Conservation (phyloP, 2,329 filamentous ascomycete genomes). For the Eurotiales sp. region DNA sequence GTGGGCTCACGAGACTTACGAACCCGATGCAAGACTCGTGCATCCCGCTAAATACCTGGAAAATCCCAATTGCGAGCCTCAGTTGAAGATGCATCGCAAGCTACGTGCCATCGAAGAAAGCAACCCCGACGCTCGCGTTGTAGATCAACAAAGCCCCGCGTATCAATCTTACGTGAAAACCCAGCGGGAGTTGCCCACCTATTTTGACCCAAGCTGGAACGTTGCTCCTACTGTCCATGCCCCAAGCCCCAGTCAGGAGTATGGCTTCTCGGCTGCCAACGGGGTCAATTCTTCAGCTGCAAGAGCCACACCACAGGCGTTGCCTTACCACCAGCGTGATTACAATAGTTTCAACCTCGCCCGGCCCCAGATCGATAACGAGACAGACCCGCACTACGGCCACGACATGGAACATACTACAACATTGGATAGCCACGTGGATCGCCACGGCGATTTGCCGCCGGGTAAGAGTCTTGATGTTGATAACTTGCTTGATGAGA, state of each 20-base stretch:
- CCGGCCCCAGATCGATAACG: not conserved
- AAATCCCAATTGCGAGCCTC: conserved; percentile 7
- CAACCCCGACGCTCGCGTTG: conserved; percentile 1
- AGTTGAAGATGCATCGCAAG: conserved; percentile 11
- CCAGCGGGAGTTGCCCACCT: conserved; percentile 14
- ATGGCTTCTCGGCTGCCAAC: not conserved
- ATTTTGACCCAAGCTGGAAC: conserved; percentile 11
- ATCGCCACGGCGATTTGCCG: not conserved
- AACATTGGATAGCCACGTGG: conserved; percentile 2
- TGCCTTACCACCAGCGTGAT: not conserved
- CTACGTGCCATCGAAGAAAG: conserved; percentile 6
- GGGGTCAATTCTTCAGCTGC: not conserved
- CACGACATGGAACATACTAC: not conserved
- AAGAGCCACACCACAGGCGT: not conserved
- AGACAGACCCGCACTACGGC: not conserved
- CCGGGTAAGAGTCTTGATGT: conserved; percentile 12
- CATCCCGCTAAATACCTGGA: conserved; percentile 14
- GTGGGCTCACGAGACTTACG: conserved; percentile 12
- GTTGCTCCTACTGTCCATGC: not conserved
- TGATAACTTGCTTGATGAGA: conserved; percentile 5
- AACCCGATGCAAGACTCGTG: conserved; percentile 13
- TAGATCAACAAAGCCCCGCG: conserved; percentile 1
- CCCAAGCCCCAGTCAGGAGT: not conserved
- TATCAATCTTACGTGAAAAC: conserved; percentile 9
- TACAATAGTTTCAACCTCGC: not conserved